A percentile compares a stretch with the other conserved stretches of the same genome.
These are phyloP conservation scores for Helenozyma baotianmanensis DNA, from an alignment of 805 yeast species.

Conservation along the genomic window DNA sequence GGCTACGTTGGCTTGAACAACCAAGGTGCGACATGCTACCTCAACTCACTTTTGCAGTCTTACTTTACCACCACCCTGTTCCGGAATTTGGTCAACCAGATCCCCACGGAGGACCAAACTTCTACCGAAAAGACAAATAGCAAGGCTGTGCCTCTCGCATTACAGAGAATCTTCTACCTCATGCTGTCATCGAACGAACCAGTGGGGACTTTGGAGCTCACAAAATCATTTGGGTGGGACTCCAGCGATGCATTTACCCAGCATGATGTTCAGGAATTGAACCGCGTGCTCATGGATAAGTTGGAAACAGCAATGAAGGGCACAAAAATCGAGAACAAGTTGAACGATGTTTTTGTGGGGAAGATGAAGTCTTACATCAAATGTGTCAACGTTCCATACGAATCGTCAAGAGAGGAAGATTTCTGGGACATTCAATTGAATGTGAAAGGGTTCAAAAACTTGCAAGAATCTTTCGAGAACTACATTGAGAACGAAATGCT, in stretches of 20 bases:
- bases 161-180: conserved; percentile 83
- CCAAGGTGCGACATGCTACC: conserved; percentile 98
- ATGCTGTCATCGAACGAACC: conserved; percentile 71
- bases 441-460: conserved; percentile 73
- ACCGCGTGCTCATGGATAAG: conserved; percentile 91
- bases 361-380: conserved; percentile 93
- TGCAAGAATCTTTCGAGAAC: conserved; percentile 74
- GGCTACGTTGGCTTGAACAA: conserved; percentile 91
- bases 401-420: conserved; percentile 86
- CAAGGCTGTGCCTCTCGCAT: conserved; percentile 62
- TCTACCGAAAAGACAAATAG: conserved; percentile 23
- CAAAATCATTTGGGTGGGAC: conserved; percentile 97
- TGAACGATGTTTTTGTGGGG: conserved; percentile 87
- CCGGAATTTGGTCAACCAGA: conserved; percentile 80
- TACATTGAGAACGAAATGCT: conserved; percentile 85
- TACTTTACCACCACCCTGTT: conserved; percentile 81
- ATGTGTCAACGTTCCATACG: conserved; percentile 90
- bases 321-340: conserved; percentile 51
- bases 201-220: conserved; percentile 79
- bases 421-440: conserved; percentile 98
- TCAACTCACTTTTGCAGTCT: conserved; percentile 87
- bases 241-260: conserved; percentile 92
- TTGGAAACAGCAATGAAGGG: conserved; percentile 89
- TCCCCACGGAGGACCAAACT: conserved; percentile 54
- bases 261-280: conserved; percentile 96